A percentile compares a stretch with the other conserved stretches of the same genome.
These are phyloP conservation scores for Blastocystis sp. DNA, from an alignment of 352 stramenopile species.

Conservation along the genomic window DNA sequence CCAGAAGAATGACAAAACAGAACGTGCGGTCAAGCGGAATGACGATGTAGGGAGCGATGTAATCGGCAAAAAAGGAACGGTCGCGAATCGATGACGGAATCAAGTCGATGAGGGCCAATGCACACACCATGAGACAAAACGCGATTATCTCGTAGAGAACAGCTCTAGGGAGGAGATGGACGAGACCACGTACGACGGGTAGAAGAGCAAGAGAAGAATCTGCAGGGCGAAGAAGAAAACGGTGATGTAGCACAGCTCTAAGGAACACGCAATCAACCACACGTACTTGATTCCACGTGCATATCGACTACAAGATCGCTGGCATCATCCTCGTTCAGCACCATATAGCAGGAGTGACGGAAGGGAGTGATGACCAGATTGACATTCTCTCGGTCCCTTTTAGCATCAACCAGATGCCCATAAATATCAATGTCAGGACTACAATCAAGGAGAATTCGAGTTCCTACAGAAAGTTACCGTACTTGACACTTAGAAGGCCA, in stretches of 20 bases:
- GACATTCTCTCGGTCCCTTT: not conserved
- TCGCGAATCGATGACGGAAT: not conserved
- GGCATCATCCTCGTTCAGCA: not conserved
- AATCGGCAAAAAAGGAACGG: not conserved
- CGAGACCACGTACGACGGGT: not conserved
- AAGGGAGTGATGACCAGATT: constrained; percentile 5
- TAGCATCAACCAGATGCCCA: constrained; percentile 11
- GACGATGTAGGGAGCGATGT: not conserved
- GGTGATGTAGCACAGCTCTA: not conserved
- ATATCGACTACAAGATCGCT: not conserved
- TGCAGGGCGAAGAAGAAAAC: not conserved
- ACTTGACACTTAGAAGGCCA: not conserved
- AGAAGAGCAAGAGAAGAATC: not conserved
- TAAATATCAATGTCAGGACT: not conserved
- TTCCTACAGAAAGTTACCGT: not conserved
- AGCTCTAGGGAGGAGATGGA: not conserved
- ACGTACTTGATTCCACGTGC: not conserved
- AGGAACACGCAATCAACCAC: not conserved
- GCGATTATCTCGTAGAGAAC: not conserved
- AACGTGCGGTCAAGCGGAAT: not conserved
- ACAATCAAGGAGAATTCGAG: not conserved
- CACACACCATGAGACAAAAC: not conserved
- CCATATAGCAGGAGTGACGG: not conserved
- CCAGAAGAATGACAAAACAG: not conserved
- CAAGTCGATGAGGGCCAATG: not conserved